These are phyloP conservation scores for Phytopythium chamaehyphon DNA, from an alignment of 352 stramenopile species.

Conservation along the genomic window DNA sequence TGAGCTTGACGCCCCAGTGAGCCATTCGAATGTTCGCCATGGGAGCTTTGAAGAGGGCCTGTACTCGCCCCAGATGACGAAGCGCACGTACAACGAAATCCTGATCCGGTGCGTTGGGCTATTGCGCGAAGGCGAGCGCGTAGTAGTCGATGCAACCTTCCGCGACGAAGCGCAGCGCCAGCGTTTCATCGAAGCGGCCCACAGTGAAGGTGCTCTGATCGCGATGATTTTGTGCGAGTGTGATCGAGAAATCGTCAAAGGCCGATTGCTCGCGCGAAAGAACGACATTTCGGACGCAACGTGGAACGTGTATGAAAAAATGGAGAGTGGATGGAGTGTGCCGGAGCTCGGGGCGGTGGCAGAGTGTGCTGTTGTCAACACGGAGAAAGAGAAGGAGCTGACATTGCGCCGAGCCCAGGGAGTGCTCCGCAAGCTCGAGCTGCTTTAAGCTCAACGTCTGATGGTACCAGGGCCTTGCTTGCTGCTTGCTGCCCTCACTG, in stretches of 20 bases:
- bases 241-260: slow-evolving; percentile 64
- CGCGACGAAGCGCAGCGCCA: slow-evolving; percentile 37
- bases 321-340: slow-evolving; percentile 47
- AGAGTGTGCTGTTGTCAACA: slow-evolving; percentile 55
- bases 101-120: slow-evolving; percentile 26
- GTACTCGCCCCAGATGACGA: slow-evolving; percentile 53
- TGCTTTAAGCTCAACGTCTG: slow-evolving; percentile 22
- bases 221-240: slow-evolving; percentile 58
- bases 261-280: slow-evolving; percentile 53
- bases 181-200: slow-evolving; percentile 36
- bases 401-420: slow-evolving; percentile 46
- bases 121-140: slow-evolving; percentile 44
- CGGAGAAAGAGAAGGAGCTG: slow-evolving; percentile 68
- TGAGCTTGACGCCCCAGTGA: slow-evolving; percentile 4
- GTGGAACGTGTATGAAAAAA: slow-evolving; percentile 63
- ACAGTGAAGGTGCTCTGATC: slow-evolving; percentile 45
- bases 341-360: slow-evolving; percentile 25
- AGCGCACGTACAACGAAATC: slow-evolving; percentile 65
- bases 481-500: neutral
- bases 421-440: slow-evolving; percentile 53
- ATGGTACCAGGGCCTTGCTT: neutral
- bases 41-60: slow-evolving; percentile 53
- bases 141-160: slow-evolving; percentile 61
- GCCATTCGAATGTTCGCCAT: slow-evolving; percentile 3
- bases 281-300: slow-evolving; percentile 62